phyloP scores from a whole-genome alignment of 208 protist genomes.

The Trypanosoma mega region DNA sequence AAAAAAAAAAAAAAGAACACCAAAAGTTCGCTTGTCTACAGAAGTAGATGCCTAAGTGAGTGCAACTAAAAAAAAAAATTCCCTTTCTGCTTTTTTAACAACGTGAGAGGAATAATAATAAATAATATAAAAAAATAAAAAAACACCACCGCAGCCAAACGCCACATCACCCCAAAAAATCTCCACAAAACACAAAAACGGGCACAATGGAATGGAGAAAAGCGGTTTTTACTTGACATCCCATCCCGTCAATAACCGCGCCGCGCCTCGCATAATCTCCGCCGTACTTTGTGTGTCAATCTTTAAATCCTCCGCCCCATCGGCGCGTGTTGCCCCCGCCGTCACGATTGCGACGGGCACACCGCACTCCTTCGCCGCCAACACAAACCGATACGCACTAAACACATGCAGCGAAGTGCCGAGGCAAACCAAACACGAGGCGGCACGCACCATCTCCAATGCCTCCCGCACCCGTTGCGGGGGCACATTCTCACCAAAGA shows the following conservation, averaged over 20 bases:
- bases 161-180: no score
- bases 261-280: constrained; percentile 28
- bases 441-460: constrained; percentile 27
- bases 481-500: constrained; percentile 79
- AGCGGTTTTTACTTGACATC: no score
- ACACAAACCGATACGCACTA: constrained; percentile 71
- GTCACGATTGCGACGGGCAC: constrained; percentile 74
- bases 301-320: constrained; percentile 52
- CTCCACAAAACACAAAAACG: no score
- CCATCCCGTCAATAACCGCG: constrained; percentile 27
- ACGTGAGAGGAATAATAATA: no score
- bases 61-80: no score
- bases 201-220: no score
- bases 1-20: no score
- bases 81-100: no score
- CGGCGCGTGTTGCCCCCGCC: constrained; percentile 57
- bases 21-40: no score
- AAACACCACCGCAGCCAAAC: no score
- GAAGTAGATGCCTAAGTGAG: no score
- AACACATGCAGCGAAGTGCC: constrained; percentile 80
- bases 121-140: no score
- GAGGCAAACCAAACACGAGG: constrained; percentile 59
- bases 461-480: constrained; percentile 26
- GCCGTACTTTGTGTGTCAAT: constrained; percentile 51
- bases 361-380: constrained; percentile 41